Evolutionary conservation across 129 eudicot species (phyloP).

Genomic region (Silybum marianum): DNA sequence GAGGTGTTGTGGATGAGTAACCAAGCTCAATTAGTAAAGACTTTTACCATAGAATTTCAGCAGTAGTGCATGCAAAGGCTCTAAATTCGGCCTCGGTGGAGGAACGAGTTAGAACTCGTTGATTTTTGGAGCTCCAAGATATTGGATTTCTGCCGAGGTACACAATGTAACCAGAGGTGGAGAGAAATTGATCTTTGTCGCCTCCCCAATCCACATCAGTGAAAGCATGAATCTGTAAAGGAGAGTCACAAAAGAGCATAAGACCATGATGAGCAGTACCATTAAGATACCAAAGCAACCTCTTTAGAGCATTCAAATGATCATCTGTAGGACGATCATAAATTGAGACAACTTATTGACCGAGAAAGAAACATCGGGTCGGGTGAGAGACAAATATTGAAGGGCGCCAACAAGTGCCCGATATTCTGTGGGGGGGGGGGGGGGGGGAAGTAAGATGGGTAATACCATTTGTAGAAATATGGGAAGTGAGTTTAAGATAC

Average conservation of each 20-base stretch:
- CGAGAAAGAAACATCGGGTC: neutral
- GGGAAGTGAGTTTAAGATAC: too few relatives aligned
- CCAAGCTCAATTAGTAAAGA: too few relatives aligned
- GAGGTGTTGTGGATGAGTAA: too few relatives aligned
- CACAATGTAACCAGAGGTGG: neutral
- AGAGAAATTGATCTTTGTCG: neutral
- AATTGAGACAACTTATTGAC: neutral
- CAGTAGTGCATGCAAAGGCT: too few relatives aligned
- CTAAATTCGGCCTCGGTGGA: too few relatives aligned
- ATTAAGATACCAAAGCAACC: neutral
- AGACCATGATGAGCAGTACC: neutral
- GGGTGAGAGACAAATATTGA: neutral
- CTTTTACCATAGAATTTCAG: too few relatives aligned
- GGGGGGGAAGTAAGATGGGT: too few relatives aligned
- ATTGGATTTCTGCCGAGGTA: neutral
- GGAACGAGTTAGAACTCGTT: neutral
- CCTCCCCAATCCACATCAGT: neutral
- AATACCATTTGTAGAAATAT: too few relatives aligned
- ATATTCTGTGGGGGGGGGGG: neutral
- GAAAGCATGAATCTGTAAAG: neutral
- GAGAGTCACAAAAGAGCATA: neutral
- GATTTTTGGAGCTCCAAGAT: neutral
- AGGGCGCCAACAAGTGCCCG: neutral
- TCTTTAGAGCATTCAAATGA: slow-evolving; percentile 9
- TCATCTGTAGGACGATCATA: neutral